Conservation (phyloP, 1,139 yeast species). For the Pichia sp. region DNA sequence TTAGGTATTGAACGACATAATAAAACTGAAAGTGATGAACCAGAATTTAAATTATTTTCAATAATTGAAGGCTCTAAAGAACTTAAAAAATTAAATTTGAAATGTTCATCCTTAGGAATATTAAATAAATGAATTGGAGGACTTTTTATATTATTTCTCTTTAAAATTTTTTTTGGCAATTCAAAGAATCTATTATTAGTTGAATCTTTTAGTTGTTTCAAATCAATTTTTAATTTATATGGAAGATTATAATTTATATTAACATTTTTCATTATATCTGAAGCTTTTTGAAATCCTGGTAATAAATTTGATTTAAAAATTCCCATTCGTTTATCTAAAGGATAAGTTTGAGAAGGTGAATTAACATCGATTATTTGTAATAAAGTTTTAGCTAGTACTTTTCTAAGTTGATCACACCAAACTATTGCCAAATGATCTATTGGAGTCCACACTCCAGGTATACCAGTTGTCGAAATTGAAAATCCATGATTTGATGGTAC, state of each 20-base stretch:
- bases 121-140: conserved; percentile 31
- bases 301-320: conserved; percentile 46
- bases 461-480: conserved; percentile 76
- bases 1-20: conserved; percentile 24
- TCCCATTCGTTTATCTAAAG: conserved; percentile 51
- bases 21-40: conserved; percentile 24
- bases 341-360: conserved; percentile 41
- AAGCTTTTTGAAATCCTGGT: conserved; percentile 40
- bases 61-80: conserved; percentile 25
- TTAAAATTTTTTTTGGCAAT: conserved; percentile 21
- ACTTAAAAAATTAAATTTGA: conserved; percentile 27
- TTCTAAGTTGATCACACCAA: conserved; percentile 90
- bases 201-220: conserved; percentile 27
- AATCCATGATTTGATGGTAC: conserved; percentile 75
- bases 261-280: conserved; percentile 15
- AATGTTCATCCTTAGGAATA: conserved; percentile 28
- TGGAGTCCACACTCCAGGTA: conserved; percentile 91
- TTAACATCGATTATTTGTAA: conserved; percentile 50
- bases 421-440: conserved; percentile 94
- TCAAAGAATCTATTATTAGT: conserved; percentile 26
- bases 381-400: conserved; percentile 52
- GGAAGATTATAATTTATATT: conserved; percentile 27
- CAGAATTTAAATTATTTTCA: conserved; percentile 17
- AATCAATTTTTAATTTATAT: conserved; percentile 32
- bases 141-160: conserved; percentile 17